Conservation (phyloP, 306 rosid species). For the Dicorynia guianensis region DNA sequence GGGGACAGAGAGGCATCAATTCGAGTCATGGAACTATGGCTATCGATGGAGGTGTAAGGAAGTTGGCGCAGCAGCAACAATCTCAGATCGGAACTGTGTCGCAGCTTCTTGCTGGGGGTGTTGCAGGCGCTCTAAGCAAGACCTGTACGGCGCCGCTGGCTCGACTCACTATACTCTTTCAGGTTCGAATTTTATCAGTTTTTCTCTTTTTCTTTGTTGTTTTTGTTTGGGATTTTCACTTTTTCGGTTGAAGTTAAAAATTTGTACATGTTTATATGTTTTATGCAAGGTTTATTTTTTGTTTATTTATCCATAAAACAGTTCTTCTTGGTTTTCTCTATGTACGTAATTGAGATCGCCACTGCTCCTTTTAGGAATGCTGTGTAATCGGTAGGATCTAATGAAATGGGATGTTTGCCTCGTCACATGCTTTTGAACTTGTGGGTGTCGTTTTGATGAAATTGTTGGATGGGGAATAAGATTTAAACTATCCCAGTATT, state of each 20-base stretch:
- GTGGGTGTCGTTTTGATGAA: background rate
- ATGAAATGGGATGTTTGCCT: conserved; percentile 3
- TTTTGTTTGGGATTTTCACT: background rate
- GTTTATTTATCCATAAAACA: too few species aligned
- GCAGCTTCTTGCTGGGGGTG: conserved; percentile 94
- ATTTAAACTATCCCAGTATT: background rate
- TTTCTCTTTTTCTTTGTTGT: background rate
- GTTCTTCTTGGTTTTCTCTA: conserved; percentile 4
- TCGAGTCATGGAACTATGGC: conserved; percentile 59
- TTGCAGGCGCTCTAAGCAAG: conserved; percentile 92
- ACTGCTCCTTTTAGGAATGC: background rate
- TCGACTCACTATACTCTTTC: conserved; percentile 92
- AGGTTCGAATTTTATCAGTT: conserved; percentile 54
- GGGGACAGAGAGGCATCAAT: conserved; percentile 61
- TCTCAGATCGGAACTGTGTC: conserved; percentile 81
- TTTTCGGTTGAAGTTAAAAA: background rate
- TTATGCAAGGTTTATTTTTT: too few species aligned
- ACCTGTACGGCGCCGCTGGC: conserved; percentile 99
- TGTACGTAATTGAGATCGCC: background rate
- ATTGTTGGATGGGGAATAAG: background rate
- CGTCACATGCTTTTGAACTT: background rate
- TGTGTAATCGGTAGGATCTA: background rate
- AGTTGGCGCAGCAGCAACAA: conserved; percentile 66
- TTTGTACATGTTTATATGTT: too few species aligned
- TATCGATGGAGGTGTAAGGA: conserved; percentile 66